Evolutionary conservation across 768 basidiomycete species (phyloP), one percentile per base, ranked within the genome.

Genomic region (Clitopilus passeckerianus): DNA sequence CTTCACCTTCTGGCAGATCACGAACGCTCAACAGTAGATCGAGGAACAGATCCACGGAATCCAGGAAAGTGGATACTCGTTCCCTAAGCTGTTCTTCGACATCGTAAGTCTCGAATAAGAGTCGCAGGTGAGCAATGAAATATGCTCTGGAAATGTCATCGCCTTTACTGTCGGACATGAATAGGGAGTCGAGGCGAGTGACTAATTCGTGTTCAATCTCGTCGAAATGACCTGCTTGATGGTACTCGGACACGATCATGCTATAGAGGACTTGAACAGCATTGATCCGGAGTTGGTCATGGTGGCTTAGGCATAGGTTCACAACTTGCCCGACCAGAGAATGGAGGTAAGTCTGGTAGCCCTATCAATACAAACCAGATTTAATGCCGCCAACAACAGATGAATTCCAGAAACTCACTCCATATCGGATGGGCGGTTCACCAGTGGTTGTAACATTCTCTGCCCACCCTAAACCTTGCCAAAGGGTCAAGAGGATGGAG

Each of bases 191-290:
- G 34, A 98, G 77, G 61, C 91, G 89, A 64, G 86, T 95, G 65
- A 98, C 91, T 6, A 98, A 80, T 72, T 95, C 95, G 64, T 91
- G 89, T 71, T 98, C 93, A 64, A 98, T 96, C 52, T 84, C 84
- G 64, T 89, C 87, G 68, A 98, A 97, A 68, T 91, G 86, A 23
- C 85, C 87, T 12, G 86, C 86, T 60, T 90, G 87, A 59, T 93
- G 86, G 71, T 91, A 95, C 70, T 96, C 92, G 1, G 92, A 89
- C 53, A 95, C 85, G 61, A 98, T 94, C 94, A 98, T 97, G 66
- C 89, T 91, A 73, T 90, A 96, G 20, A 98, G 82, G 59, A 98
- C 95, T 65, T 91, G 86, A 20, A 96, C 93, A 0, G 94, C 95
- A 63, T 90, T 91, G 68, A 83, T 91, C 63, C 95, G 85, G 41